These are phyloP conservation scores for Lippia alba DNA, from an alignment of 305 asterid species.

Conservation along the genomic window DNA sequence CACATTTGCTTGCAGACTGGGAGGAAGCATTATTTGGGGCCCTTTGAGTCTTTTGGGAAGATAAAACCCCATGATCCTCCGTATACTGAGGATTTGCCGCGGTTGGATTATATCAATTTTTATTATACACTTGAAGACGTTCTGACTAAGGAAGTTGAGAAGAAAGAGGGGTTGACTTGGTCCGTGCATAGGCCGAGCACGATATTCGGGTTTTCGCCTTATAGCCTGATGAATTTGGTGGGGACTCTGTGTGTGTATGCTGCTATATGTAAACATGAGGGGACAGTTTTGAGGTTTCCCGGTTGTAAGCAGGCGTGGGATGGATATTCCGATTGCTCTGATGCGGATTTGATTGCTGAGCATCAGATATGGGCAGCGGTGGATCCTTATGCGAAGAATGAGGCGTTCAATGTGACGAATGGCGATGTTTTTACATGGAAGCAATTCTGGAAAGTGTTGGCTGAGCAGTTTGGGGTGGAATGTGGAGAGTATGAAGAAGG, in stretches of 20 bases:
- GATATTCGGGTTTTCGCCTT: conserved; percentile 64
- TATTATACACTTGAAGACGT: conserved; percentile 57
- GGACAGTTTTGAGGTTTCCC: conserved; percentile 51
- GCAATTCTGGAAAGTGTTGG: conserved; percentile 66
- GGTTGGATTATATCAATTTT: conserved; percentile 50
- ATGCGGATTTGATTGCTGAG: conserved; percentile 68
- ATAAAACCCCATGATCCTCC: conserved; percentile 49
- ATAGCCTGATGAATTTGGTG: conserved; percentile 61
- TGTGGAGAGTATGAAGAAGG: conserved; percentile 57
- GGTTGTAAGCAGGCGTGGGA: conserved; percentile 59
- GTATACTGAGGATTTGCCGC: conserved; percentile 55
- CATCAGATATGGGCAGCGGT: conserved; percentile 76
- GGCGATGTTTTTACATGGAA: conserved; percentile 71
- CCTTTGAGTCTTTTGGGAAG: conserved; percentile 47
- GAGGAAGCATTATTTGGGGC: conserved; percentile 55
- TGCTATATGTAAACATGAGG: conserved; percentile 65
- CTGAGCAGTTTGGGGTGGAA: conserved; percentile 66
- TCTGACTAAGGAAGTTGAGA: conserved; percentile 48
- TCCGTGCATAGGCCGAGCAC: conserved; percentile 61
- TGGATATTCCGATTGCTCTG: conserved; percentile 58
- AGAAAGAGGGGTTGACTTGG: conserved; percentile 65
- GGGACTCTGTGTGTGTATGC: conserved; percentile 59
- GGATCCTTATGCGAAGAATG: conserved; percentile 61
- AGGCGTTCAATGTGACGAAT: conserved; percentile 61
- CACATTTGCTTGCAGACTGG: conserved; percentile 65